Evolutionary conservation across 306 rosid species (phyloP), one percentile per base, ranked within the genome.

Genomic region (Sindora glabra): DNA sequence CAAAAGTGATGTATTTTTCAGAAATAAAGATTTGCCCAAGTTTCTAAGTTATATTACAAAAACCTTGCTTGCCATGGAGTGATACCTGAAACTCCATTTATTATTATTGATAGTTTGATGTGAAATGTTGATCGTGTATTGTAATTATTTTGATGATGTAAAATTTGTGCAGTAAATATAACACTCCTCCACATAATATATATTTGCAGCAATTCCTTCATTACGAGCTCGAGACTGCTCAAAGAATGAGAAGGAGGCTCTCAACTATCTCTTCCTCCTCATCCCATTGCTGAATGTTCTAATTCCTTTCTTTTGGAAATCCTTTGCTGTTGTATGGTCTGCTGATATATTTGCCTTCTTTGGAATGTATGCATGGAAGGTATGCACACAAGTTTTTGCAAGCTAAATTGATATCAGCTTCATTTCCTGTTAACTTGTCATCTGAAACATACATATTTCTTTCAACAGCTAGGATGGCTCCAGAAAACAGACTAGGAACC

Each of bases 291-390:
- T 92, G 57, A 92, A 92, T 56, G 85, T 92, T 65, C 36, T 44
- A 36, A 92, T 92, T 53, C 99, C 99, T n/a, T 89, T 89, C 85
- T 86, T 92, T 57, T 77, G 61, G 84, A 92, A 92, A 80, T 92
- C 99, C n/a, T 92, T 92, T 69, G 82, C 99, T 4, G 79, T 89
- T 68, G 99, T 89, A 61, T 92, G 99, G 96, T 78, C 95, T 2
- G 95, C 96, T 10, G 99, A 92, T 79, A 75, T 73, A 2, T 51
- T 84, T 30, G 95, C 94, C 51, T 92, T 92, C 80, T 79, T 92
- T 36, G 90, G 75, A 66, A 92, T 92, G 94, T 92, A 92, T 66
- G 90, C 95, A 8, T 92, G 98, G 96, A 92, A 92, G 96, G 96
- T 92, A 64, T 48, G 38, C 1, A 42, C 44, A 50, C 6, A 48